Conservation (phyloP, 306 rosid species). For the Casuarina glauca region DNA sequence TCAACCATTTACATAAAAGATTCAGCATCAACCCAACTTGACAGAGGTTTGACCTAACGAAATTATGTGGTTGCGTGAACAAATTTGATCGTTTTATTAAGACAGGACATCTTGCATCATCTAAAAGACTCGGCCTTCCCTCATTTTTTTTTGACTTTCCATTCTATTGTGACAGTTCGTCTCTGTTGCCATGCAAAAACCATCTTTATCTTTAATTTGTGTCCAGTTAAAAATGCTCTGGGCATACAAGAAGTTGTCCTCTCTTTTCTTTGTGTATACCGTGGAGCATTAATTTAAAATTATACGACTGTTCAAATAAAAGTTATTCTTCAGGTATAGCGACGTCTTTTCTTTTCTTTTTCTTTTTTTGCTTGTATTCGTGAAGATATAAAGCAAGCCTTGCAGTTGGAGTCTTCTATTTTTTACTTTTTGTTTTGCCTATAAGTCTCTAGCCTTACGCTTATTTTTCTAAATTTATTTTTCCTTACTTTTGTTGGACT, state of each 20-base stretch:
- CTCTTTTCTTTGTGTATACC: neutral
- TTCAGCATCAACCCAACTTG: neutral
- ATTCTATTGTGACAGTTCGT: neutral
- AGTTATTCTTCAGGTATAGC: neutral
- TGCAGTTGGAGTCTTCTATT: conserved; percentile 9
- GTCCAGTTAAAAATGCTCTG: neutral
- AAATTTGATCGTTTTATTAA: neutral
- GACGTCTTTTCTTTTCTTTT: too few species aligned
- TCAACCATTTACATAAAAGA: neutral
- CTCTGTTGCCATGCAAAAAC: neutral
- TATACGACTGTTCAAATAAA: neutral
- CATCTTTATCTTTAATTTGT: neutral
- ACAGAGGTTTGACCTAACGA: neutral
- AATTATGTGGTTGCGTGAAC: neutral
- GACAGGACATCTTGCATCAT: neutral
- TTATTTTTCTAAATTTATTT: conserved; percentile 3
- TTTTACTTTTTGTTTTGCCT: conserved; percentile 14
- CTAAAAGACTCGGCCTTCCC: neutral
- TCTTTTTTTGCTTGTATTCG: neutral
- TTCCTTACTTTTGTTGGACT: neutral
- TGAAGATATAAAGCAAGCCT: neutral
- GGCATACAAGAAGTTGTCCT: neutral
- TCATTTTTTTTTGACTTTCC: neutral
- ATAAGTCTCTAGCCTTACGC: neutral
- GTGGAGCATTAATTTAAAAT: neutral